Conservation (phyloP, 106 monocot genomes). For the Dioscorea dumetorum region DNA sequence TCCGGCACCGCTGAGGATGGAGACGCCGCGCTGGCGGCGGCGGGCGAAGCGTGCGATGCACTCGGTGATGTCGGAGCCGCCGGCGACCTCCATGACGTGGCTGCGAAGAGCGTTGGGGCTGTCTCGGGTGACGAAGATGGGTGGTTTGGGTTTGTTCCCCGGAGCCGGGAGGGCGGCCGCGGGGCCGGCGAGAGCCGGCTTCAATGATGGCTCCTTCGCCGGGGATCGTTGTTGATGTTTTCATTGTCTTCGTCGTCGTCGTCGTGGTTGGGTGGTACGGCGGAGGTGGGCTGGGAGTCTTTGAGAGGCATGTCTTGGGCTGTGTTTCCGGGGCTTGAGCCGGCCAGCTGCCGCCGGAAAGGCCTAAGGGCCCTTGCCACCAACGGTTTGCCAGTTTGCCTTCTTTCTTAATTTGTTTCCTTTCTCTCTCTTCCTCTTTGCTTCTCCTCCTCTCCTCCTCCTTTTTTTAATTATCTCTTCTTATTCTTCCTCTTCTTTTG, state of each 20-base stretch:
- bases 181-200: background rate
- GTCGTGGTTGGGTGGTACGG: background rate
- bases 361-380: slow-evolving; percentile 33
- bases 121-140: background rate
- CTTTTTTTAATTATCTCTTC: too few species aligned
- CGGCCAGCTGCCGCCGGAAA: slow-evolving; percentile 7
- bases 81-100: background rate
- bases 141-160: background rate
- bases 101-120: background rate
- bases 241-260: slow-evolving; percentile 18
- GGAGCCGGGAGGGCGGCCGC: background rate
- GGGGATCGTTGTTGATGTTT: slow-evolving; percentile 17
- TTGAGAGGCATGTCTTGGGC: slow-evolving; percentile 5
- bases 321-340: slow-evolving; percentile 10
- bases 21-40: background rate
- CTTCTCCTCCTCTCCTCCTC: background rate
- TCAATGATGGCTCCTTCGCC: slow-evolving; percentile 22
- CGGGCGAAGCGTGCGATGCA: background rate
- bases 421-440: background rate
- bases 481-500: too few species aligned
- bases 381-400: slow-evolving; percentile 34
- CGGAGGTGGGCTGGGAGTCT: background rate
- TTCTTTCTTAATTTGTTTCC: background rate
- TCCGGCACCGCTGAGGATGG: background rate
- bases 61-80: background rate